phyloP scores from a whole-genome alignment of 1,284 basidiomycete species.

The Cryptococcus jaspeensis region DNA sequence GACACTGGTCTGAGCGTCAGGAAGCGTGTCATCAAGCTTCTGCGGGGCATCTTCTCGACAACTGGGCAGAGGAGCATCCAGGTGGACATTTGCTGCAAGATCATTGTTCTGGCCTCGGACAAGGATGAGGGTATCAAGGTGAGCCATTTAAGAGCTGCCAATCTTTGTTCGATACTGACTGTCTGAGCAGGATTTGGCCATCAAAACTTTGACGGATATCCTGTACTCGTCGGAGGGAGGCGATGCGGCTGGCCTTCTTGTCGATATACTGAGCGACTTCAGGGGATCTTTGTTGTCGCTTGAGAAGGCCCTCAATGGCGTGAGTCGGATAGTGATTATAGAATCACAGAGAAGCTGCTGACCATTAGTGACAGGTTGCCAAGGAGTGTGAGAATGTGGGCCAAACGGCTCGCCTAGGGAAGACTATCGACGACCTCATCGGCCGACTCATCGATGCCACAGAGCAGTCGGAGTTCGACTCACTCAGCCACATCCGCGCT shows the following conservation, averaged over 20 bases:
- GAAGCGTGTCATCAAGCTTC: slow-evolving; percentile 89
- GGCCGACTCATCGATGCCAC: slow-evolving; percentile 78
- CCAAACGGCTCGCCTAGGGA: slow-evolving; percentile 16
- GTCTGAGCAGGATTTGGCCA: slow-evolving; percentile 67
- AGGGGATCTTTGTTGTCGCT: slow-evolving; percentile 77
- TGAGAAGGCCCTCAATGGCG: slow-evolving; percentile 75
- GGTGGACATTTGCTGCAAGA: slow-evolving; percentile 75
- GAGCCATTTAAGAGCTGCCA: slow-evolving; percentile 5
- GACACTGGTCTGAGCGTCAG: slow-evolving; percentile 90
- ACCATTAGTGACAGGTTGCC: slow-evolving; percentile 8
- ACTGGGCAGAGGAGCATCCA: slow-evolving; percentile 61
- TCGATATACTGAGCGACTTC: slow-evolving; percentile 77
- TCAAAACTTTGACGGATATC: slow-evolving; percentile 82
- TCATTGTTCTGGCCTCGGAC: slow-evolving; percentile 76
- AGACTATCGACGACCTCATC: slow-evolving; percentile 77
- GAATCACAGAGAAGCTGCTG: neutral
- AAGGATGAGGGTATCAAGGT: slow-evolving; percentile 87
- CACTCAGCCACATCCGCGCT: slow-evolving; percentile 39
- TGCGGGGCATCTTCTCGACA: slow-evolving; percentile 75
- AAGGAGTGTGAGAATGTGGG: slow-evolving; percentile 22
- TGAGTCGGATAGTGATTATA: slow-evolving; percentile 14
- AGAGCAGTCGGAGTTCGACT: slow-evolving; percentile 37
- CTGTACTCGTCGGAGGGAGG: slow-evolving; percentile 61
- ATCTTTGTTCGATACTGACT: slow-evolving; percentile 2
- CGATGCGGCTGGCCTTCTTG: slow-evolving; percentile 70